A percentile compares a stretch with the other conserved stretches of the same genome.
Conservation (phyloP, 2,329 filamentous ascomycete species). For the Didymella segeticola region DNA sequence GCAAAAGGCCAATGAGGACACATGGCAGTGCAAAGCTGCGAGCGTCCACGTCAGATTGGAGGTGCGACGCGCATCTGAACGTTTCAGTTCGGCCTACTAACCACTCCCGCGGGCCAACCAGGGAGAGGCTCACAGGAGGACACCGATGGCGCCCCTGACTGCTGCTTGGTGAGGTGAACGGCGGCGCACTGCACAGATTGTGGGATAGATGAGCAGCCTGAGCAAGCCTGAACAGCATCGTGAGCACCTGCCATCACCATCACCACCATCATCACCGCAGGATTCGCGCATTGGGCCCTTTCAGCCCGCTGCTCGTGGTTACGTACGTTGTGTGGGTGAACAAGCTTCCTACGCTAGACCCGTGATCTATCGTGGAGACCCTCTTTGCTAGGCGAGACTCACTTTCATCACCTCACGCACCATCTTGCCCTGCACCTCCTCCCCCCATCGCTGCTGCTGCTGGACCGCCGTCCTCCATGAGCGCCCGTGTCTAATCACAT, state of each 20-base stretch:
- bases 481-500: slow-evolving; percentile 37
- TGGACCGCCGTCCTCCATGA: slow-evolving; percentile 31
- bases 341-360: slow-evolving; percentile 9
- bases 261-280: not conserved
- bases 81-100: slow-evolving; percentile 33
- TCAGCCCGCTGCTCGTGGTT: not conserved
- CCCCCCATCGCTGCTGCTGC: slow-evolving; percentile 24
- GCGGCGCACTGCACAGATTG: no score
- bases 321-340: slow-evolving; percentile 9
- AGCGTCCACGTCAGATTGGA: slow-evolving; percentile 40
- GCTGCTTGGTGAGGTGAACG: not conserved
- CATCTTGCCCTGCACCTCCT: slow-evolving; percentile 19
- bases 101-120: slow-evolving; percentile 30
- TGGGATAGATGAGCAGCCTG: not conserved
- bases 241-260: not conserved
- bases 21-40: slow-evolving; percentile 12
- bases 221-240: not conserved
- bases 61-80: slow-evolving; percentile 37
- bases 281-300: slow-evolving; percentile 4
- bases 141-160: slow-evolving; percentile 18
- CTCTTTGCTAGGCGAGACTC: slow-evolving; percentile 14
- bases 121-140: slow-evolving; percentile 15
- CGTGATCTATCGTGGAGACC: not conserved
- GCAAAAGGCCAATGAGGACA: slow-evolving; percentile 19
- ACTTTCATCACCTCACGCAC: slow-evolving; percentile 24